These are phyloP conservation scores for Lavandula angustifolia DNA, from an alignment of 257 asterid genomes.

Conservation along the genomic window DNA sequence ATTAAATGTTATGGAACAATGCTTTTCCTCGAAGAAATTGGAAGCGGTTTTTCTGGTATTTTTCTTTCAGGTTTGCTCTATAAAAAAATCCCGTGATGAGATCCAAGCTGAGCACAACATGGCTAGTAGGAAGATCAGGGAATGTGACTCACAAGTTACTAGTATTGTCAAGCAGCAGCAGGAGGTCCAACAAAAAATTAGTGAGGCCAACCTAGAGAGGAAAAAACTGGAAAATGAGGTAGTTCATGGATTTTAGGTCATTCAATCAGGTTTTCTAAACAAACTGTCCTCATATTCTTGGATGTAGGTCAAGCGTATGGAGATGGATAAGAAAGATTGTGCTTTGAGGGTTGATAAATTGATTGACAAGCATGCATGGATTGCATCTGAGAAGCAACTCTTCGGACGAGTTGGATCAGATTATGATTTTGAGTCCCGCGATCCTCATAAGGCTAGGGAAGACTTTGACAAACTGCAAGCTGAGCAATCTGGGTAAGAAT, in stretches of 20 bases:
- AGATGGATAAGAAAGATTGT: constrained; percentile 84
- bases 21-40: constrained; percentile 13
- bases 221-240: constrained; percentile 97
- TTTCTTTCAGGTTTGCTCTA: constrained; percentile 56
- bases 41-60: constrained; percentile 15
- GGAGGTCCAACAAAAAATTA: constrained; percentile 62
- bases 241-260: constrained; percentile 26
- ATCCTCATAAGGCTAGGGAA: constrained; percentile 70
- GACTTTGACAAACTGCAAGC: constrained; percentile 78
- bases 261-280: constrained; percentile 21
- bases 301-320: constrained; percentile 84
- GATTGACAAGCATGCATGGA: constrained; percentile 90
- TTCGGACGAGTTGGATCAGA: constrained; percentile 92
- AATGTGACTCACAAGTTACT: constrained; percentile 77
- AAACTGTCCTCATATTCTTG: constrained; percentile 6
- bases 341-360: constrained; percentile 79
- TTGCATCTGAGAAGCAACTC: constrained; percentile 88
- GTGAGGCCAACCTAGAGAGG: constrained; percentile 75
- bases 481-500: constrained; percentile 81
- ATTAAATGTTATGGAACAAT: constrained; percentile 13
- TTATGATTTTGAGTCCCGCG: constrained; percentile 82
- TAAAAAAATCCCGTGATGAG: constrained; percentile 48
- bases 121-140: constrained; percentile 82
- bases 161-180: constrained; percentile 78
- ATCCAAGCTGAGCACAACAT: constrained; percentile 72